phyloP scores from a whole-genome alignment of 345 rosid species.

The Xanthoceras sorbifolium region DNA sequence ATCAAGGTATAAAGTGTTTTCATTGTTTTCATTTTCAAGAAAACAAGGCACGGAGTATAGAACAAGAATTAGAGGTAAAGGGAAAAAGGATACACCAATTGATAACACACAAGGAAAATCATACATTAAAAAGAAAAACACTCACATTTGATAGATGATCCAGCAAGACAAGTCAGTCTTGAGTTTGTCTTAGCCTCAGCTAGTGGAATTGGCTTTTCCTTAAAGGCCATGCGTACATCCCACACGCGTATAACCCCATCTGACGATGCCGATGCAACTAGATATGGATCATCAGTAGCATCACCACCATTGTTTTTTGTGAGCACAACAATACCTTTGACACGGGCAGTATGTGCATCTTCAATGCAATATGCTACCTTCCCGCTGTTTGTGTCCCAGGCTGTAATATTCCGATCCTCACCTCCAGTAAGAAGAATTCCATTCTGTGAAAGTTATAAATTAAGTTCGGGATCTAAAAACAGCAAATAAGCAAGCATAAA shows the following conservation, averaged over 20 bases:
- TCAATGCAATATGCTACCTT: constrained; percentile 73
- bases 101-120: background rate
- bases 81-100: background rate
- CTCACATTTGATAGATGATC: constrained; percentile 72
- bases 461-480: background rate
- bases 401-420: constrained; percentile 79
- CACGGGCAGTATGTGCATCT: constrained; percentile 79
- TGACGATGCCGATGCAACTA: constrained; percentile 83
- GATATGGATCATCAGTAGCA: constrained; percentile 60
- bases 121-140: constrained; percentile 10
- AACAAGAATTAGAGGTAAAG: background rate
- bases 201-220: constrained; percentile 68
- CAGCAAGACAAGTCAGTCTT: constrained; percentile 94
- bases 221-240: constrained; percentile 76
- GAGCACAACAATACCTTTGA: constrained; percentile 83
- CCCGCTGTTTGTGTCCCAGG: constrained; percentile 88
- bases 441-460: constrained; percentile 46
- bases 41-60: background rate
- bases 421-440: constrained; percentile 82
- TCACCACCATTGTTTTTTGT: constrained; percentile 41
- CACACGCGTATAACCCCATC: constrained; percentile 93
- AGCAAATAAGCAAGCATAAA: background rate
- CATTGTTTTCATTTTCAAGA: background rate
- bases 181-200: constrained; percentile 85
- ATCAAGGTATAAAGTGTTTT: background rate